phyloP scores from a whole-genome alignment of 345 rosid genomes.

The Theobroma cacao region DNA sequence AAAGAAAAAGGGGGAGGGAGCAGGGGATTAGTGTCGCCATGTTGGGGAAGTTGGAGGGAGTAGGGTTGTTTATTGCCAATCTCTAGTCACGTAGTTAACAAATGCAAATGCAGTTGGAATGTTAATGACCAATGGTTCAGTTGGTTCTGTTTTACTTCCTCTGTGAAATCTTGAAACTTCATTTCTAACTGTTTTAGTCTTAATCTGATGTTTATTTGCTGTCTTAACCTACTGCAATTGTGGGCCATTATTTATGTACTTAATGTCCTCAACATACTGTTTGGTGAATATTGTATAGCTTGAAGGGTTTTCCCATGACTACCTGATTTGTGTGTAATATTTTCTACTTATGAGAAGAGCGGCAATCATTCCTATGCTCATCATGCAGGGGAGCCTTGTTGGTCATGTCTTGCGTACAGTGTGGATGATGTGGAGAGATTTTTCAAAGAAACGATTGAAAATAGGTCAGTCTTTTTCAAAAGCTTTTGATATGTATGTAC shows the following conservation, averaged over 20 bases:
- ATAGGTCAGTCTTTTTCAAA: constrained; percentile 52
- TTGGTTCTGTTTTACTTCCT: not conserved
- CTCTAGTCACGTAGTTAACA: not conserved
- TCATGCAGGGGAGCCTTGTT: constrained; percentile 78
- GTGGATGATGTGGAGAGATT: constrained; percentile 72
- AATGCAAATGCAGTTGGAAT: not conserved
- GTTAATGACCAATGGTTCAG: not conserved
- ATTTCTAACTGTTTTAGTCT: not conserved
- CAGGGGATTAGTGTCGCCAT: not conserved
- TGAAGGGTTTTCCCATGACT: not conserved
- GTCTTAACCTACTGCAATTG: not conserved
- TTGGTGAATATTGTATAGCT: not conserved
- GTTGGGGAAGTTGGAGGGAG: not conserved
- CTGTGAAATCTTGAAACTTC: not conserved
- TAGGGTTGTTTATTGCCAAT: not conserved
- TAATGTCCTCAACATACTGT: not conserved
- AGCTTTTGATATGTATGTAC: not conserved
- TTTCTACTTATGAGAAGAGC: constrained; percentile 10
- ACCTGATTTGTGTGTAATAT: not conserved
- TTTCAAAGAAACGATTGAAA: constrained; percentile 85
- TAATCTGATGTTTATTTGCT: not conserved
- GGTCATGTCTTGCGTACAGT: constrained; percentile 58
- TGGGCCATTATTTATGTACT: not conserved
- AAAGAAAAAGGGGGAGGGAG: too few relatives aligned
- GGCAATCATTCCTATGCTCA: constrained; percentile 7